Conservation (phyloP, 2,329 filamentous ascomycete genomes). For the Colletotrichum endophyticum region DNA sequence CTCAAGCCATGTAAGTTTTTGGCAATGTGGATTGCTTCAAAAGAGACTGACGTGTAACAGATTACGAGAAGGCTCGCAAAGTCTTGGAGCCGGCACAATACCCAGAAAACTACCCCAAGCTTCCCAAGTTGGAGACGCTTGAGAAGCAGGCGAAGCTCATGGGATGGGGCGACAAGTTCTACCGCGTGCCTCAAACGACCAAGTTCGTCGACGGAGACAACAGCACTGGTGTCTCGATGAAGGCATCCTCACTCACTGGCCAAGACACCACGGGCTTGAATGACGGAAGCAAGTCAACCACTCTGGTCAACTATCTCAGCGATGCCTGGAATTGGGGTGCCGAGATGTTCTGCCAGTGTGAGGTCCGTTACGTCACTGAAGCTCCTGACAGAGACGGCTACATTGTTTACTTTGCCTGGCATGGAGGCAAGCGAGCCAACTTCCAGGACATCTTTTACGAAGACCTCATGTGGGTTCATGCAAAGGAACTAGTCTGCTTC, state of each 20-base stretch:
- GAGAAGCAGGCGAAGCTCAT: slow-evolving; percentile 59
- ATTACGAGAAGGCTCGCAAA: slow-evolving; percentile 59
- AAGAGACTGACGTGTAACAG: slow-evolving; percentile 32
- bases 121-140: slow-evolving; percentile 63
- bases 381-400: slow-evolving; percentile 57
- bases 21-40: not conserved
- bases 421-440: slow-evolving; percentile 58
- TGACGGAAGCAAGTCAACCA: slow-evolving; percentile 71
- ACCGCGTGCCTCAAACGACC: slow-evolving; percentile 64
- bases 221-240: slow-evolving; percentile 67
- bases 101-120: slow-evolving; percentile 58
- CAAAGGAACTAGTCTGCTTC: slow-evolving; percentile 69
- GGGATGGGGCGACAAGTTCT: slow-evolving; percentile 57
- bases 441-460: slow-evolving; percentile 60
- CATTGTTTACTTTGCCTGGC: slow-evolving; percentile 70
- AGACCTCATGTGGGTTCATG: slow-evolving; percentile 71
- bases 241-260: slow-evolving; percentile 61
- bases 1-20: slow-evolving; percentile 53
- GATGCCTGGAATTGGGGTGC: slow-evolving; percentile 77
- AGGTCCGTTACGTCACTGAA: slow-evolving; percentile 67
- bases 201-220: slow-evolving; percentile 66
- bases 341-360: slow-evolving; percentile 73
- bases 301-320: slow-evolving; percentile 68
- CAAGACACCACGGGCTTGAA: slow-evolving; percentile 70
- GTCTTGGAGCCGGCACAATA: slow-evolving; percentile 65